Evolutionary conservation across 208 protist species (phyloP).

Genomic region (Histomonas meleagridis): DNA sequence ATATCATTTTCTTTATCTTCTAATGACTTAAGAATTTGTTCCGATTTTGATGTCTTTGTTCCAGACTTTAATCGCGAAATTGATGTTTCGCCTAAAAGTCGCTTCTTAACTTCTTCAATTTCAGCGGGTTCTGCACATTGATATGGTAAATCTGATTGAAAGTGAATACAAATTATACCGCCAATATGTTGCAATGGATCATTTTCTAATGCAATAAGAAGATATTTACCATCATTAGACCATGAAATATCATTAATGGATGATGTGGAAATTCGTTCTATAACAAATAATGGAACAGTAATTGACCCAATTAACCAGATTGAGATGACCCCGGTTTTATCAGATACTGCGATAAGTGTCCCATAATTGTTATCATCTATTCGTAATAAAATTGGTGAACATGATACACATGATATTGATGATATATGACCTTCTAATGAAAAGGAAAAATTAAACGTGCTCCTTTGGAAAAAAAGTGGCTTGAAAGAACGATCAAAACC

Average conservation of each 20-base stretch:
- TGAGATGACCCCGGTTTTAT: background rate
- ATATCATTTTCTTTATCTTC: conserved; percentile 24
- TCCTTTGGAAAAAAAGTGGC: background rate
- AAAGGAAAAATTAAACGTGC: background rate
- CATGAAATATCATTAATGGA: background rate
- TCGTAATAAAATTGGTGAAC: background rate
- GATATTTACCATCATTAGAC: background rate
- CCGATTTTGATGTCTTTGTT: background rate
- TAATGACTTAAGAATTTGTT: background rate
- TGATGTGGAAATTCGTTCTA: background rate
- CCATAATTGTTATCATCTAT: background rate
- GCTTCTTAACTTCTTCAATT: background rate
- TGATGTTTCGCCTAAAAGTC: background rate
- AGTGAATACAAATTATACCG: background rate
- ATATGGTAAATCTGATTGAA: background rate
- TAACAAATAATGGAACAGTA: background rate
- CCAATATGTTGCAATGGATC: background rate
- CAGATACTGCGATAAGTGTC: background rate
- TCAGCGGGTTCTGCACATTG: background rate
- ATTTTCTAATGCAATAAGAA: background rate
- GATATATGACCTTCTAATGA: background rate
- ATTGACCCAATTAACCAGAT: background rate
- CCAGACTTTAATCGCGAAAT: background rate
- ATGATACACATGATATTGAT: background rate
- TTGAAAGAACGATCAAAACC: background rate